Conservation (phyloP, 164 flowering plant species). For the Macadamia integrifolia region DNA sequence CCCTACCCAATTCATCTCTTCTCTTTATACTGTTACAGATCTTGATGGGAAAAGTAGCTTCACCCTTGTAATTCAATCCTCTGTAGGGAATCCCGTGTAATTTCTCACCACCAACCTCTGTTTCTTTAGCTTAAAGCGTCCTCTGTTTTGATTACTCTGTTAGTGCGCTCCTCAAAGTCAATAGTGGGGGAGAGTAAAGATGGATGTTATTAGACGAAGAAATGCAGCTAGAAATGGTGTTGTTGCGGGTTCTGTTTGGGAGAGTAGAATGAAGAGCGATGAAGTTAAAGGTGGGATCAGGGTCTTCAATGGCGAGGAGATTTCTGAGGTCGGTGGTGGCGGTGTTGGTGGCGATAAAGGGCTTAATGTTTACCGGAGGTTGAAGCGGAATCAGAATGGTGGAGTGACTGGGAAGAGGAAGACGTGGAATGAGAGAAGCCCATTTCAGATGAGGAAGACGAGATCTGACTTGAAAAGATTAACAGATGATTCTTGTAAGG, state of each 20-base stretch:
- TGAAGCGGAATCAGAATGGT: conserved; percentile 11
- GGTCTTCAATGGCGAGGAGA: conserved; percentile 48
- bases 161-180: background rate
- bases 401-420: conserved; percentile 36
- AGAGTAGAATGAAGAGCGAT: conserved; percentile 66
- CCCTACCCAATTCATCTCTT: conserved; percentile 7
- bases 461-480: conserved; percentile 13
- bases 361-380: conserved; percentile 5
- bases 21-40: background rate
- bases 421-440: conserved; percentile 45
- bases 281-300: conserved; percentile 69
- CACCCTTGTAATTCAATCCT: conserved; percentile 8
- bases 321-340: conserved; percentile 11
- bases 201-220: conserved; percentile 31
- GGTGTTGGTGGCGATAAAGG: conserved; percentile 6
- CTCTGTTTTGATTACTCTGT: background rate
- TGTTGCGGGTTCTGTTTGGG: conserved; percentile 78
- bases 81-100: conserved; percentile 15
- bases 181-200: conserved; percentile 7
- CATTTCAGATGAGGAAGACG: conserved; percentile 20
- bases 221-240: conserved; percentile 9
- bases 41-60: background rate
- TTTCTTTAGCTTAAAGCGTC: conserved; percentile 21
- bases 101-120: conserved; percentile 19
- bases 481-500: conserved; percentile 18